phyloP scores from a whole-genome alignment of 2,329 filamentous ascomycete species.

The Dactylellina parvicollis region DNA sequence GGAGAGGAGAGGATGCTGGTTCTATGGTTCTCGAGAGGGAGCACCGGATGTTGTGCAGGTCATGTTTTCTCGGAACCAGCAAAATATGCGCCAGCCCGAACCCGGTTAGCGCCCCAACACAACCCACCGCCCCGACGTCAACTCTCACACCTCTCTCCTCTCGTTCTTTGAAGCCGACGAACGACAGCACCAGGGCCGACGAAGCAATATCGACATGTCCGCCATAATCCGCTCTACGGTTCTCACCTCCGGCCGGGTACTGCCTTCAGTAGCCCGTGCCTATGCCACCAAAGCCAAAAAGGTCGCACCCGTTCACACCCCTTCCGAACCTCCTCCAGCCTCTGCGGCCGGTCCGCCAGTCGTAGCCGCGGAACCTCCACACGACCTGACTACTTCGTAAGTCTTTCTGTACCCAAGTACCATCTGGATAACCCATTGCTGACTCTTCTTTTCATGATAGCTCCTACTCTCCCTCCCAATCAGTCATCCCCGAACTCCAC shows the following conservation, averaged over 20 bases:
- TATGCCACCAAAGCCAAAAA: conserved; percentile 28
- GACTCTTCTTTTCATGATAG: conserved; percentile 64
- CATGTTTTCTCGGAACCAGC: conserved; percentile 39
- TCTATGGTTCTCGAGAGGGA: conserved; percentile 10
- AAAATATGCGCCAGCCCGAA: conserved; percentile 36
- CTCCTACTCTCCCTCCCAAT: conserved; percentile 89
- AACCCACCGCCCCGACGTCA: conserved; percentile 31
- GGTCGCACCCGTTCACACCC: conserved; percentile 21
- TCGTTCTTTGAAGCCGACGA: background rate
- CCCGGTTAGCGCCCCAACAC: conserved; percentile 43
- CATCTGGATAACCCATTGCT: background rate
- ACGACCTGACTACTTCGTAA: conserved; percentile 42
- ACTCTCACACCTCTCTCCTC: background rate
- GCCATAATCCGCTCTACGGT: conserved; percentile 35
- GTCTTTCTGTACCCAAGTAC: background rate
- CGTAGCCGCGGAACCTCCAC: conserved; percentile 38
- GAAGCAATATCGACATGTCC: conserved; percentile 32
- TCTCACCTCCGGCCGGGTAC: conserved; percentile 32
- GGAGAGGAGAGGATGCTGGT: conserved; percentile 6
- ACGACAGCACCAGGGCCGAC: background rate
- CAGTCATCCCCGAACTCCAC: conserved; percentile 82
- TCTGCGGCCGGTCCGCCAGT: conserved; percentile 24
- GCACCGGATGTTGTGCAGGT: conserved; percentile 26
- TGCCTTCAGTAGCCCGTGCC: conserved; percentile 30
- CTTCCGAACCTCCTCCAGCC: conserved; percentile 36